These are phyloP conservation scores for Avena sativa DNA, from an alignment of 176 grass and related monocot species.

Conservation along the genomic window DNA sequence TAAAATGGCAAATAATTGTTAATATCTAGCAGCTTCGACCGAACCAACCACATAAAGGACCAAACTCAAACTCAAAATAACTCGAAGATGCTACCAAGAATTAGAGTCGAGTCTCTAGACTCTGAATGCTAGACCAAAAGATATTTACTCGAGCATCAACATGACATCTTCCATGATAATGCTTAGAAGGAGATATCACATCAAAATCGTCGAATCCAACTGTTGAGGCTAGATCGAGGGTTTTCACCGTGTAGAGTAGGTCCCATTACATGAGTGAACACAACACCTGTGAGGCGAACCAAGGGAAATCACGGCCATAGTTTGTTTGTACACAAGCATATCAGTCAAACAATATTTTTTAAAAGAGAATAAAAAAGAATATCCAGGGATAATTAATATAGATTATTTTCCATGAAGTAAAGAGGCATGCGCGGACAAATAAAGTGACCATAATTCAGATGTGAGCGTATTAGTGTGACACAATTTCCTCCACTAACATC, in stretches of 20 bases:
- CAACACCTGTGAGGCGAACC: no score
- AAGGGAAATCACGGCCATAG: no score
- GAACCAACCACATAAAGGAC: no score
- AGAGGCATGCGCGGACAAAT: neutral
- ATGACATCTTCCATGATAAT: neutral
- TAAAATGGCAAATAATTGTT: neutral
- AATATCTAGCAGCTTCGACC: neutral
- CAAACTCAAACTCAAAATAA: neutral
- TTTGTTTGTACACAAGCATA: no score
- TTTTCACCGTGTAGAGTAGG: neutral
- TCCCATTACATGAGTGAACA: neutral
- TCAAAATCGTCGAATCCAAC: neutral
- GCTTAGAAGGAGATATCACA: neutral
- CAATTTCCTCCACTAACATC: neutral
- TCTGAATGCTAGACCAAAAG: neutral
- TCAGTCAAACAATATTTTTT: neutral
- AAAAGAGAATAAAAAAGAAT: neutral
- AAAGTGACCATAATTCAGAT: neutral
- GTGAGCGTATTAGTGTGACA: neutral
- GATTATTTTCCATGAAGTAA: neutral
- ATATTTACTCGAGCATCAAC: neutral
- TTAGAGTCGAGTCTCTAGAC: neutral
- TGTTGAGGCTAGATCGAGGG: neutral
- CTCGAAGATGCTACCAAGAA: neutral
- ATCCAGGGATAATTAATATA: no score